Conservation (phyloP, 768 basidiomycete genomes). For the Pleurotus sapidus region DNA sequence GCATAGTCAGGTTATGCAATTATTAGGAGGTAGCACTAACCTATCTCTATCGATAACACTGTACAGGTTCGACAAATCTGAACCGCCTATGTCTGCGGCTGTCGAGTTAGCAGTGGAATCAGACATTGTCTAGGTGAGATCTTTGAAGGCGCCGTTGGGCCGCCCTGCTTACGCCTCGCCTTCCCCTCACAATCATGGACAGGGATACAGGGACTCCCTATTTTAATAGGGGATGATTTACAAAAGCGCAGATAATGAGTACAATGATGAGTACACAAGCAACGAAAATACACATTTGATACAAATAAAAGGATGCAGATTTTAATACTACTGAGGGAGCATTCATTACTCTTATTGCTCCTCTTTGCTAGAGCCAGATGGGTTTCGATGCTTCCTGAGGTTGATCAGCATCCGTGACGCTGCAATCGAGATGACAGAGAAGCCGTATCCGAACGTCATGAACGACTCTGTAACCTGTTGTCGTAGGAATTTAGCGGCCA, state of each 20-base stretch:
- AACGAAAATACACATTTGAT: too few relatives aligned
- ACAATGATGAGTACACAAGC: too few relatives aligned
- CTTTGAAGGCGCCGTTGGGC: not conserved
- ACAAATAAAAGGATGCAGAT: too few relatives aligned
- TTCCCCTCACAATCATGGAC: not conserved
- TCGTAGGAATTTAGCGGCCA: not conserved
- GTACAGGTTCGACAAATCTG: conserved; percentile 55
- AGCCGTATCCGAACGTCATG: not conserved
- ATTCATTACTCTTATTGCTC: too few relatives aligned
- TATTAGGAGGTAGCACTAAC: conserved; percentile 35
- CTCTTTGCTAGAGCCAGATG: too few relatives aligned
- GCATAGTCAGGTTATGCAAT: not conserved
- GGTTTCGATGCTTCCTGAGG: not conserved
- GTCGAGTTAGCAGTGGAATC: conserved; percentile 34
- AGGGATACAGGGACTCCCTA: too few relatives aligned
- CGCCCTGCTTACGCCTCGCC: not conserved
- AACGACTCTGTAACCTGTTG: not conserved
- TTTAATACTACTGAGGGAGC: too few relatives aligned
- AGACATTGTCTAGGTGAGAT: conserved; percentile 7
- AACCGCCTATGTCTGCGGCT: conserved; percentile 40
- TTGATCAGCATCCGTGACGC: conserved; percentile 1
- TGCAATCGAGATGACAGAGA: not conserved
- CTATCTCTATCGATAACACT: conserved; percentile 63
- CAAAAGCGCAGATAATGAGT: too few relatives aligned
- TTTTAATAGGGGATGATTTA: too few relatives aligned